Evolutionary conservation across 192 early-diverging fungal genomes (phyloP), one percentile per base, ranked within the genome.

Genomic region (Coemansia sp.): DNA sequence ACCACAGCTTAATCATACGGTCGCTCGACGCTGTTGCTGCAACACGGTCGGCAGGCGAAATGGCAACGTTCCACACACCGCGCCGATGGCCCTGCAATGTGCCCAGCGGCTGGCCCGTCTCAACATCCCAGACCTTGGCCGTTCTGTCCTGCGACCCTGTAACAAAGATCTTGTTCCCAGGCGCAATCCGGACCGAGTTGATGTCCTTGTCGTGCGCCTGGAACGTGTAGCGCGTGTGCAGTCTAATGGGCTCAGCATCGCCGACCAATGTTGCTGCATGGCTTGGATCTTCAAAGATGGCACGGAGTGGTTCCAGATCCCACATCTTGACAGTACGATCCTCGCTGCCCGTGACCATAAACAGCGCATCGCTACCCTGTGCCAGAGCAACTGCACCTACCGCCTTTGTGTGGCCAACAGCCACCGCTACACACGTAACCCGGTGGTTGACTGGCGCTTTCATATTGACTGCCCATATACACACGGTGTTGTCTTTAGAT

Each of bases 201-300:
- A 99, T 97, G 74, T 97, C 95, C 75, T 93, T 95, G 23, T 96
- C 95, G 75, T 99, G 97, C 0, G 95, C 96, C 66, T 91, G 87
- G 73, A 95, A 85, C 8, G 97, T 99, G 74, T 89, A 96, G 15
- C 86, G 77, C 0, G 95, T 82, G 59, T 52, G 62, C 4, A 83
- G 76, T 64, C 60, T 67, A 0, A 67, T 24, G 7, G 76, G 70
- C 0, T 60, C 75, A 0, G 76, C 47, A 3, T 70, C 29, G 17
- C 52, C 52, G 17, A 67, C 55, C 12, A 48, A 17, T 4, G 35
- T 52, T 5, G 24, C 39, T 4, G 69, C 63, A 10, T 29, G 27
- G 10, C 63, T 39, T 1, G 72, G 78, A 23, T 66, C 53, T 17
- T 69, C 69, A 47, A 72, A 62, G 6, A 69, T 14, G 17, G 32